Percentiles rank a stretch among this genome's conserved stretches.
These are phyloP conservation scores for Xerocomus minutiporus DNA, from an alignment of 1,284 basidiomycete species.

Conservation along the genomic window DNA sequence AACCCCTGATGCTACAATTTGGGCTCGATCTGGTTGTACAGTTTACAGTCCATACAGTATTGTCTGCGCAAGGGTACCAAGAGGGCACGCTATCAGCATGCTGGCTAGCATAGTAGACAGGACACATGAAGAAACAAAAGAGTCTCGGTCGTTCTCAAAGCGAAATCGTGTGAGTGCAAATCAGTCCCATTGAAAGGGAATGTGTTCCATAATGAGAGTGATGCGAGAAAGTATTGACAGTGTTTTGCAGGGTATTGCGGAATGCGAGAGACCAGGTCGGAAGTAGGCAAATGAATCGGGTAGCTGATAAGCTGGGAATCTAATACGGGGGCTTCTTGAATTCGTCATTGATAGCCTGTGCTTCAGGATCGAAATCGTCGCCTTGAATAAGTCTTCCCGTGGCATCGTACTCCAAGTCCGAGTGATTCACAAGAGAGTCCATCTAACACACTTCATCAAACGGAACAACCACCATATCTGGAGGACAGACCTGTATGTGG, in stretches of 20 bases:
- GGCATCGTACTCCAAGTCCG: slow-evolving; percentile 48
- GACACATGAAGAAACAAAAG: slow-evolving; percentile 2
- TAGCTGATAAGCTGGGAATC: slow-evolving; percentile 1
- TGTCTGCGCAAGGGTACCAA: background rate
- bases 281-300: background rate
- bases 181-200: background rate
- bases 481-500: slow-evolving; percentile 47
- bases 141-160: background rate
- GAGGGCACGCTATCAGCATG: background rate
- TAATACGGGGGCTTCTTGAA: slow-evolving; percentile 61
- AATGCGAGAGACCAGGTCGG: background rate
- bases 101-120: background rate
- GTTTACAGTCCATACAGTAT: background rate
- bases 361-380: slow-evolving; percentile 50
- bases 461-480: background rate
- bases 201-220: background rate
- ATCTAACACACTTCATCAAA: slow-evolving; percentile 35
- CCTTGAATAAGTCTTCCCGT: slow-evolving; percentile 43
- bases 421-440: slow-evolving; percentile 52
- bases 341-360: slow-evolving; percentile 52
- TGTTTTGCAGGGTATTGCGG: background rate
- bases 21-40: background rate
- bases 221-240: background rate
- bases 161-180: background rate
- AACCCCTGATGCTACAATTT: too few relatives aligned